A percentile compares a stretch with the other conserved stretches of the same genome.
Conservation (phyloP, 495 filamentous ascomycete species). For the Aspergillus steynii region DNA sequence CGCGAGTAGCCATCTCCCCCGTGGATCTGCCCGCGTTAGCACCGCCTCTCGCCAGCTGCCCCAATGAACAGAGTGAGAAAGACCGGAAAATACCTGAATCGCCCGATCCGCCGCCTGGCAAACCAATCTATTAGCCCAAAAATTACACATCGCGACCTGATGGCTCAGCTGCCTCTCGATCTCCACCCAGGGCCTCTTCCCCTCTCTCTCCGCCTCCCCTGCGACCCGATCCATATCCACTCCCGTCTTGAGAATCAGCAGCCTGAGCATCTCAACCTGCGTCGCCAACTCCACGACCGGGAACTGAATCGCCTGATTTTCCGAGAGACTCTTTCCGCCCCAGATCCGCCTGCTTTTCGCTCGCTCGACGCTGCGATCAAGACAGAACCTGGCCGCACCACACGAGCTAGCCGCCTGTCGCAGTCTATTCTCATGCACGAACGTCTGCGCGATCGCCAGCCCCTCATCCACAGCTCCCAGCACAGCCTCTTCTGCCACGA, state of each 20-base stretch:
- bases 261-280: constrained; percentile 58
- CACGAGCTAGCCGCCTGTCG: constrained; percentile 60
- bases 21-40: constrained; percentile 36
- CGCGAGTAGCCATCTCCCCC: constrained; percentile 52
- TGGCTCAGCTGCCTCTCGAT: constrained; percentile 56
- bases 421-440: constrained; percentile 63
- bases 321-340: constrained; percentile 48
- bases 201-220: constrained; percentile 20
- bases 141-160: constrained; percentile 64
- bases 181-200: constrained; percentile 33
- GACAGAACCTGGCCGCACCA: constrained; percentile 56
- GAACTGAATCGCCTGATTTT: constrained; percentile 62
- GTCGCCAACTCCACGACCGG: constrained; percentile 60
- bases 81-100: constrained; percentile 45
- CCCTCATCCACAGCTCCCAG: constrained; percentile 49
- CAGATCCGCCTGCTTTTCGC: constrained; percentile 53
- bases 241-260: constrained; percentile 60
- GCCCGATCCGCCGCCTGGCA: constrained; percentile 60
- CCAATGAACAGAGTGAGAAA: neutral
- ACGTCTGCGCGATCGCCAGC: constrained; percentile 58
- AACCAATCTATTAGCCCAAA: constrained; percentile 59
- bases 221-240: constrained; percentile 58
- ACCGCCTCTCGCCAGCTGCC: constrained; percentile 4
- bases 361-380: constrained; percentile 53
- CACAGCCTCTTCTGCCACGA: constrained; percentile 48